These are phyloP conservation scores for Penicillium hordei DNA, from an alignment of 2,329 filamentous ascomycete genomes.

Conservation along the genomic window DNA sequence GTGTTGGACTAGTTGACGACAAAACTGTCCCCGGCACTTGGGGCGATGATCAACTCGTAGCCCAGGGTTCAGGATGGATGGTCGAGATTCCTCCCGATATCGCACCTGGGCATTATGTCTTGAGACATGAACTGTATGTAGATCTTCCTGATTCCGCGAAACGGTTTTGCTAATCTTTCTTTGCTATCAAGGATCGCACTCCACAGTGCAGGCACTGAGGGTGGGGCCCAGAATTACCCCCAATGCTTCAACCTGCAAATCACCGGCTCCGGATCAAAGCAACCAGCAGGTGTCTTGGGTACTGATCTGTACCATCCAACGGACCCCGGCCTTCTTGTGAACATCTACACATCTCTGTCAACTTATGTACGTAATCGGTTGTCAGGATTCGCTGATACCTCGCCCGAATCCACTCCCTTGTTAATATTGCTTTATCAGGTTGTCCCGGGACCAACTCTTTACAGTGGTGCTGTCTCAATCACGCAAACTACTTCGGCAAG, in stretches of 20 bases:
- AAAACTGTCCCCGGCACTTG: constrained; percentile 49
- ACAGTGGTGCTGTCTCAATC: constrained; percentile 22
- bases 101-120: constrained; percentile 51
- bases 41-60: constrained; percentile 55
- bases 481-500: constrained; percentile 15
- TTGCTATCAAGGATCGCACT: constrained; percentile 41
- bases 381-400: neutral
- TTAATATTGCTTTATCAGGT: constrained; percentile 2
- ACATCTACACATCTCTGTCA: constrained; percentile 53
- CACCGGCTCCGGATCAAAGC: constrained; percentile 50
- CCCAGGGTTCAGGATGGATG: constrained; percentile 50
- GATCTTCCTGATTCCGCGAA: accelerated
- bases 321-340: constrained; percentile 58
- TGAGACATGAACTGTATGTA: constrained; percentile 49
- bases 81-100: constrained; percentile 48
- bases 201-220: constrained; percentile 43
- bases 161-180: neutral
- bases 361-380: constrained; percentile 46
- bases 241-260: constrained; percentile 60
- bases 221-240: constrained; percentile 54
- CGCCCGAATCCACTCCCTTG: constrained; percentile 37
- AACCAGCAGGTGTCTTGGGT: constrained; percentile 50
- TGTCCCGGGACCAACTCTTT: constrained; percentile 51
- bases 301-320: constrained; percentile 55
- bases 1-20: constrained; percentile 51